Conservation (phyloP, 768 basidiomycete genomes). For the Lentinula edodes region DNA sequence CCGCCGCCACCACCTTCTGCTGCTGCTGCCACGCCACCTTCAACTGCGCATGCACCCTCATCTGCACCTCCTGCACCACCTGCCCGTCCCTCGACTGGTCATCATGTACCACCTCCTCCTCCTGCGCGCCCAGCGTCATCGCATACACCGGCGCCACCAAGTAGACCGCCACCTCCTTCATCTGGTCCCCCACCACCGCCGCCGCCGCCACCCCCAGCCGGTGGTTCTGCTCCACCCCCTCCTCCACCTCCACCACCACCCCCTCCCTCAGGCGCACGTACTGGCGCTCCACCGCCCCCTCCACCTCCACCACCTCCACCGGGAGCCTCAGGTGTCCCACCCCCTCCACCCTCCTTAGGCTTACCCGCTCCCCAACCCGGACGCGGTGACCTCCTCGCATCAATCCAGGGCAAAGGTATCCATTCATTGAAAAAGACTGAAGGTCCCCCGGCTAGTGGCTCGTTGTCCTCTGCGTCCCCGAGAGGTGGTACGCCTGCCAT, state of each 20-base stretch:
- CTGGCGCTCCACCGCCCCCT: constrained; percentile 29
- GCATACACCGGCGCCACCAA: constrained; percentile 33
- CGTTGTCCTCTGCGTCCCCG: constrained; percentile 25
- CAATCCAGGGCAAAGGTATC: constrained; percentile 79
- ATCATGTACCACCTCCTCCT: constrained; percentile 28
- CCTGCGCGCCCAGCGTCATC: constrained; percentile 20
- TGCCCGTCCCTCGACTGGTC: constrained; percentile 35
- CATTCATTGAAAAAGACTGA: constrained; percentile 62
- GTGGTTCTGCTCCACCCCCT: constrained; percentile 19
- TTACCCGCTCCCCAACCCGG: constrained; percentile 54
- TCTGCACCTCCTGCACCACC: constrained; percentile 28
- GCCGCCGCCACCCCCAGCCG: constrained; percentile 25
- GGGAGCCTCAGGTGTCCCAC: constrained; percentile 25
- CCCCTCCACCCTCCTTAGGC: constrained; percentile 26
- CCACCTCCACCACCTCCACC: constrained; percentile 43
- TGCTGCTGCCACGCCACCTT: constrained; percentile 31
- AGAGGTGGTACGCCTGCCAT: constrained; percentile 30
- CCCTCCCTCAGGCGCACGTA: constrained; percentile 33
- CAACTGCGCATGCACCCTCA: constrained; percentile 21
- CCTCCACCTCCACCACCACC: constrained; percentile 31
- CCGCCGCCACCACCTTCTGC: constrained; percentile 42
- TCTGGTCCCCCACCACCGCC: constrained; percentile 25
- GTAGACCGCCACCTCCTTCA: constrained; percentile 25
- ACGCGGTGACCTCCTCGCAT: constrained; percentile 63
- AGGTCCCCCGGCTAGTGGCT: constrained; percentile 23